Percentiles rank a stretch among this genome's conserved stretches.
phyloP scores from a whole-genome alignment of 176 grass and related monocot species.

The Tillandsia leiboldiana region DNA sequence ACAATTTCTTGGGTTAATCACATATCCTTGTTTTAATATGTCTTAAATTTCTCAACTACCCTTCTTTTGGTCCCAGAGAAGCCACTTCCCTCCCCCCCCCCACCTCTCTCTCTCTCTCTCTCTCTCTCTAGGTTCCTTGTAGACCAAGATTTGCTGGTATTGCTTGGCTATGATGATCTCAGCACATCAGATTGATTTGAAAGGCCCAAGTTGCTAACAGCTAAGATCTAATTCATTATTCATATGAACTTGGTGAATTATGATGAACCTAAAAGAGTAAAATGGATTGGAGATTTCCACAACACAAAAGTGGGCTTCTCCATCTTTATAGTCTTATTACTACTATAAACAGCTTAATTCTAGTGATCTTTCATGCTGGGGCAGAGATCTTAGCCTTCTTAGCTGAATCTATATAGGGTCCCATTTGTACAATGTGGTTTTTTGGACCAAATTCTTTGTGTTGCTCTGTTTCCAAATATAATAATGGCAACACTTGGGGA shows the following conservation, averaged over 20 bases:
- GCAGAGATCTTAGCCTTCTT: no score
- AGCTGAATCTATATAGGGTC: no score
- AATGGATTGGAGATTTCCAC: neutral
- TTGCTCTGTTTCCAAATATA: neutral
- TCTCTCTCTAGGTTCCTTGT: neutral
- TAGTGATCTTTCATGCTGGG: neutral
- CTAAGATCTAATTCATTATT: neutral
- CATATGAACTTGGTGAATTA: neutral
- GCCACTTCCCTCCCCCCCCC: no score
- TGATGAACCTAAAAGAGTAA: neutral
- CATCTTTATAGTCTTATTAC: neutral
- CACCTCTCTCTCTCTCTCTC: no score
- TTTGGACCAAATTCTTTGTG: neutral
- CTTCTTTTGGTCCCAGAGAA: no score
- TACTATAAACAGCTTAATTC: neutral
- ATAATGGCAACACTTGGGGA: neutral
- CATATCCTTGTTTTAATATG: no score
- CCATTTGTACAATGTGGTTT: no score
- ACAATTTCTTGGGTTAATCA: no score
- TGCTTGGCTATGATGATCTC: slow-evolving; percentile 1
- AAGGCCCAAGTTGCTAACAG: neutral
- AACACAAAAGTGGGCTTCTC: neutral
- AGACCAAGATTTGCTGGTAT: neutral
- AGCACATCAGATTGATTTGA: slow-evolving; percentile 5
- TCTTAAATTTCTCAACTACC: no score